phyloP scores from a whole-genome alignment of 2,329 filamentous ascomycete species.

The Cyclaneusma minus region DNA sequence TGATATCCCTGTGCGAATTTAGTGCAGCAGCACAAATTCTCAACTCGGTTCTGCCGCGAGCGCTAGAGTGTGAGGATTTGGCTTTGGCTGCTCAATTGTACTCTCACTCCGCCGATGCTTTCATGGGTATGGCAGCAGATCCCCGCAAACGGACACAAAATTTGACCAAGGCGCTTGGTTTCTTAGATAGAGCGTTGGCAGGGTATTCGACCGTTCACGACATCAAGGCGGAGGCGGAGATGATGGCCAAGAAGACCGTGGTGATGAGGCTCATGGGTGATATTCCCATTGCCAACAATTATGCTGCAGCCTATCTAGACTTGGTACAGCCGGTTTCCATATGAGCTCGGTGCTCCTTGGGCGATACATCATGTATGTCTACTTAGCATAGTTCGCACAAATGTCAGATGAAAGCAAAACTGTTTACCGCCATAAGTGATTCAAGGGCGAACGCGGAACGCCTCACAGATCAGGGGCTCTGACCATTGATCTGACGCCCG shows the following conservation, averaged over 20 bases:
- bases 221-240: conserved; percentile 41
- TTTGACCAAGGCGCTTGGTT: conserved; percentile 30
- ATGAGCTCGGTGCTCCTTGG: too few relatives aligned
- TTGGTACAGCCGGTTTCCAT: too few relatives aligned
- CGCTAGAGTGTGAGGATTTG: conserved; percentile 43
- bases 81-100: conserved; percentile 41
- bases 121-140: conserved; percentile 42
- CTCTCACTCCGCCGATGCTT: conserved; percentile 43
- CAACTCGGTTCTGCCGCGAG: conserved; percentile 46
- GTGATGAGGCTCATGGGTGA: conserved; percentile 44
- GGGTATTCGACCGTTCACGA: conserved; percentile 43
- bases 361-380: too few relatives aligned
- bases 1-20: conserved; percentile 46
- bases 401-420: too few relatives aligned
- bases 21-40: conserved; percentile 37
- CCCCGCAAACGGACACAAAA: conserved; percentile 27
- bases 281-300: conserved; percentile 35
- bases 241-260: conserved; percentile 51
- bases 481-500: too few relatives aligned
- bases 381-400: too few relatives aligned
- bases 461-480: too few relatives aligned
- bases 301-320: conserved; percentile 35
- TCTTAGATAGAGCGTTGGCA: conserved; percentile 30
- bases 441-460: too few relatives aligned
- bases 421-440: too few relatives aligned